Evolutionary conservation across 208 protist species (phyloP).

Genomic region (Acanthamoeba triangularis): DNA sequence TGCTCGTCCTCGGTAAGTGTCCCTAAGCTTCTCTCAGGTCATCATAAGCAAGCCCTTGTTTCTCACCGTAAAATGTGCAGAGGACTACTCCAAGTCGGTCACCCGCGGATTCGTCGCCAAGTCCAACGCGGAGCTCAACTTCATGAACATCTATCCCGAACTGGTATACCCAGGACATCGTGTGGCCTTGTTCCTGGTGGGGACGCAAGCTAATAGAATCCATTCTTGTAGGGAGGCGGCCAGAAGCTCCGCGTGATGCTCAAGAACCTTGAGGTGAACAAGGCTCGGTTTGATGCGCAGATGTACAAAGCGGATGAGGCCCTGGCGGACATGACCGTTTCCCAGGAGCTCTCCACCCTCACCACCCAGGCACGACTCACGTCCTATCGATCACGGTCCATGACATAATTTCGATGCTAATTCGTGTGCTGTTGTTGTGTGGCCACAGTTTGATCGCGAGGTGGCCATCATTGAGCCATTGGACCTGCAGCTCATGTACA

Average conservation of each 20-base stretch:
- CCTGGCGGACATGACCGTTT: not conserved
- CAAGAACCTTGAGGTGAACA: slow-evolving; percentile 34
- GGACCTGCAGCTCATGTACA: slow-evolving; percentile 64
- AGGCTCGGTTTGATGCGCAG: slow-evolving; percentile 24
- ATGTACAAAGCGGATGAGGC: slow-evolving; percentile 30
- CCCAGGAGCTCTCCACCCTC: not conserved
- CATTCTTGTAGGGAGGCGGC: not conserved
- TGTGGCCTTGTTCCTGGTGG: not conserved
- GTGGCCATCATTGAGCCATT: slow-evolving; percentile 59
- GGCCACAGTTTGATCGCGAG: slow-evolving; percentile 36
- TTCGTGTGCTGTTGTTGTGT: not conserved
- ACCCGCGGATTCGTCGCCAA: slow-evolving; percentile 61
- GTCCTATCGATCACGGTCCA: too few species aligned
- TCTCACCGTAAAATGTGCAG: not conserved
- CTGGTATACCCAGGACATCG: not conserved
- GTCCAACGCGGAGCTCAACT: slow-evolving; percentile 50
- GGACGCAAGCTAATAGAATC: not conserved
- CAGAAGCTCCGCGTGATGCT: slow-evolving; percentile 36
- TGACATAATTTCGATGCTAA: too few species aligned
- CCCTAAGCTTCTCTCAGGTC: not conserved
- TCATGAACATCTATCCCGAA: slow-evolving; percentile 37
- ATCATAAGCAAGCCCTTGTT: not conserved
- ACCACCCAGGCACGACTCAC: not conserved
- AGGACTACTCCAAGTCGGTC: slow-evolving; percentile 27
- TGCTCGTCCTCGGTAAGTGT: slow-evolving; percentile 19